phyloP scores from a whole-genome alignment of 2,329 filamentous ascomycete species.

The Incumbomyces delicatus region DNA sequence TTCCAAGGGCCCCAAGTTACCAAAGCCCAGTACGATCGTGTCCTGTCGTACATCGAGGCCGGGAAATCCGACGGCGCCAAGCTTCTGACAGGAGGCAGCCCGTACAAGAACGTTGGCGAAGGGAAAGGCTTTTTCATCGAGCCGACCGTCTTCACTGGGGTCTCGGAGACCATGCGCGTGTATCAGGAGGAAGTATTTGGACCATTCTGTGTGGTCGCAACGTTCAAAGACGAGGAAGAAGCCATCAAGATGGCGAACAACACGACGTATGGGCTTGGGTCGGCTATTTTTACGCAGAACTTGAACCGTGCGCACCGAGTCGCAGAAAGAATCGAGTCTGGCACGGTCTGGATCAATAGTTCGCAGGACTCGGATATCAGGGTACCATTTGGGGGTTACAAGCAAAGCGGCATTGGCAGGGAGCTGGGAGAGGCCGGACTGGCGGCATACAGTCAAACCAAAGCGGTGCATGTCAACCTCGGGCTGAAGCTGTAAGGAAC shows the following conservation, averaged over 20 bases:
- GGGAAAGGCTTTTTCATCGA: constrained; percentile 32
- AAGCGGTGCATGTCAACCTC: constrained; percentile 34
- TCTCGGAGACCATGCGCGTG: constrained; percentile 29
- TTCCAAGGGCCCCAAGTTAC: constrained; percentile 39
- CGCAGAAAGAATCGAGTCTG: constrained; percentile 33
- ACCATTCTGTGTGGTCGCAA: constrained; percentile 31
- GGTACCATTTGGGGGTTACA: constrained; percentile 36
- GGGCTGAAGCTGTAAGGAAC: constrained; percentile 24
- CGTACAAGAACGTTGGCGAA: constrained; percentile 24
- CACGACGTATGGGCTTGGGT: constrained; percentile 33
- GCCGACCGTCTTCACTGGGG: constrained; percentile 30
- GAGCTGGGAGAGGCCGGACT: constrained; percentile 36
- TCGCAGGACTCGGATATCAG: constrained; percentile 33
- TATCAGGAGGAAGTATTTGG: constrained; percentile 36
- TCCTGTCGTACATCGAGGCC: constrained; percentile 34
- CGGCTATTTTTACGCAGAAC: constrained; percentile 34
- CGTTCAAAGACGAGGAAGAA: constrained; percentile 32
- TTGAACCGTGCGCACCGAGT: constrained; percentile 34
- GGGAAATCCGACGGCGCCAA: constrained; percentile 34
- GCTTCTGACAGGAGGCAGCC: constrained; percentile 29
- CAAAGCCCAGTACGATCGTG: constrained; percentile 34
- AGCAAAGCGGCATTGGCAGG: constrained; percentile 41
- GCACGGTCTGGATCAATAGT: constrained; percentile 40
- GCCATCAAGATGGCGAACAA: constrained; percentile 31
- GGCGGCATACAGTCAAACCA: constrained; percentile 31